These are phyloP conservation scores for Pelargonium nanum DNA, from an alignment of 345 rosid genomes.

Conservation along the genomic window DNA sequence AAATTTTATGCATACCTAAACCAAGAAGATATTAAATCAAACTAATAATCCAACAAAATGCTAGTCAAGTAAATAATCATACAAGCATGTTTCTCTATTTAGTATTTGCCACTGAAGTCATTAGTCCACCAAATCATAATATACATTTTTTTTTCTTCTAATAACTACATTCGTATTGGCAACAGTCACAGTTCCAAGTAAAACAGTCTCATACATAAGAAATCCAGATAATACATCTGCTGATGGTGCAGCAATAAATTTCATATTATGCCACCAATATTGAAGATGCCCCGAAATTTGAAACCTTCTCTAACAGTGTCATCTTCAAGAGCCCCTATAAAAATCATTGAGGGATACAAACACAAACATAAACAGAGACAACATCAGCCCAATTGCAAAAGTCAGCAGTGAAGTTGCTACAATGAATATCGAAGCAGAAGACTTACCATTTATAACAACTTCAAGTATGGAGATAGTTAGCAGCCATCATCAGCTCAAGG, in stretches of 20 bases:
- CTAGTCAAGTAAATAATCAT: too few species aligned
- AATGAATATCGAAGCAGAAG: not conserved
- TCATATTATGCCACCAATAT: not conserved
- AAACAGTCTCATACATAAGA: not conserved
- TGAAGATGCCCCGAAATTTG: not conserved
- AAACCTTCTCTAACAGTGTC: not conserved
- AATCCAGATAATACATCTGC: not conserved
- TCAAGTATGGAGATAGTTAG: slow-evolving; percentile 57
- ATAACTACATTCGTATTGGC: not conserved
- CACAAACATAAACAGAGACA: not conserved
- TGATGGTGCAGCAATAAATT: not conserved
- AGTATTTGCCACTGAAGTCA: not conserved
- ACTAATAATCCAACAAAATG: too few species aligned
- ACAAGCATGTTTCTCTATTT: not conserved
- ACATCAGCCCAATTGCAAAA: not conserved
- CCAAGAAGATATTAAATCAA: too few species aligned
- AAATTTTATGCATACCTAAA: too few species aligned
- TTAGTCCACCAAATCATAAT: not conserved
- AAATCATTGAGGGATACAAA: not conserved
- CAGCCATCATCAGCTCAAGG: slow-evolving; percentile 68
- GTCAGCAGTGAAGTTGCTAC: not conserved
- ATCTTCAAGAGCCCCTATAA: not conserved
- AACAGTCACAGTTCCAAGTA: not conserved
- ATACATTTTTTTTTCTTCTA: not conserved
- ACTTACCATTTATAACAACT: not conserved